Base-by-base conservation (phyloP, 1,139 yeast genomes). In the Arxiozyma heterogenica region DNA sequence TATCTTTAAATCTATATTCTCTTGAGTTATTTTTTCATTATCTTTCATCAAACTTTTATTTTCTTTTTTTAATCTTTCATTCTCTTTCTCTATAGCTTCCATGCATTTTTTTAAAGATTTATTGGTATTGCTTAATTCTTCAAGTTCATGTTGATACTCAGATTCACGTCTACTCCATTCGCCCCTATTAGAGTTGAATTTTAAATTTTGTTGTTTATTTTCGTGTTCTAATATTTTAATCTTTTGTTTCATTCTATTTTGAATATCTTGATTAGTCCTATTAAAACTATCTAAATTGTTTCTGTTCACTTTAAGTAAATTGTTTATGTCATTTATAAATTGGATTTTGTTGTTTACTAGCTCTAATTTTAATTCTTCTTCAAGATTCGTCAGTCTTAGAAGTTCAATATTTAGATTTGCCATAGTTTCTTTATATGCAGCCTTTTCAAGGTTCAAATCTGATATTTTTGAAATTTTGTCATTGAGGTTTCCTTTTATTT, bases 391-490 rank as follows among this genome's bases (percentile, higher is more conserved):
- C 17, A 67, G 56, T 22, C 66, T 58, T 6, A 63, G 57, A 2
- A 67, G 48, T 49, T 63, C 66, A 22, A 54, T 54, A 41, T 68
- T 65, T 27, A 68, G 49, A 34, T 60, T 59, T 3, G 53, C 44
- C 51, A 67, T 46, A 0, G 69, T 61, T 53, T 67, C 70, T 45
- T 59, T 62, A 49, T 64, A 68, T 5, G 70, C 69, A 39, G 54
- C 56, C 22, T 53, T 55, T 43, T 66, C 71, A 11, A 66, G 52
- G 27, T 60, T 59, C 34, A 62, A 41, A 53, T 64, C 64, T 3
- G 52, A 49, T 20, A 51, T 30, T 43, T 51, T 51, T 11, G 53
- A 51, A 38, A 44, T 48, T 44, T 48, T 46, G 3, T 25, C 38
- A 23, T 18, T 49, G 42, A 57, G 45, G 8, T 53, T 43, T 22